Evolutionary conservation across 768 basidiomycete species (phyloP).

Genomic region (Xerocomellus chrysenteron): DNA sequence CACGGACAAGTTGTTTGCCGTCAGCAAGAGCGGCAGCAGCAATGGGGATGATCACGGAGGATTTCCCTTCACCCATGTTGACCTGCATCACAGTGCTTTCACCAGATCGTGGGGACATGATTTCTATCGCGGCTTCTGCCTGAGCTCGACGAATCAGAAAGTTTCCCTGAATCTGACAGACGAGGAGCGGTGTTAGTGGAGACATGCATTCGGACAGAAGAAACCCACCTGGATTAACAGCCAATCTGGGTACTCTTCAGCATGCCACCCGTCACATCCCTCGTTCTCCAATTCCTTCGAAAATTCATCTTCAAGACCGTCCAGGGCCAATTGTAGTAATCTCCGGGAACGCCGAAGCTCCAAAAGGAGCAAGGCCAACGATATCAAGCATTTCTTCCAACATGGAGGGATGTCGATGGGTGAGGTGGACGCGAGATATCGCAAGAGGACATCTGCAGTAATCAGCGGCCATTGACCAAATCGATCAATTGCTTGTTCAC

Average conservation of each 20-base stretch:
- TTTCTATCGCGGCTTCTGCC: slow-evolving; percentile 37
- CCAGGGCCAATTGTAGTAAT: background rate
- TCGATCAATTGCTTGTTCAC: slow-evolving; percentile 8
- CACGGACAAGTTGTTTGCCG: slow-evolving; percentile 40
- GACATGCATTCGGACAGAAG: background rate
- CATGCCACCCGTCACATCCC: background rate
- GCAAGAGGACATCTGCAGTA: background rate
- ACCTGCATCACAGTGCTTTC: slow-evolving; percentile 44
- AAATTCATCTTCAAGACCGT: background rate
- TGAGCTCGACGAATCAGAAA: background rate
- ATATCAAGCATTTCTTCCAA: background rate
- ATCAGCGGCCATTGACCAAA: background rate
- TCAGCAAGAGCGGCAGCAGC: slow-evolving; percentile 40
- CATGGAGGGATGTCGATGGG: background rate
- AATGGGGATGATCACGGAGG: slow-evolving; percentile 45
- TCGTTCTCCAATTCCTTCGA: background rate
- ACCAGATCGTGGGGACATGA: slow-evolving; percentile 39
- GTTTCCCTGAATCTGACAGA: background rate
- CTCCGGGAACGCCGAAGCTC: background rate
- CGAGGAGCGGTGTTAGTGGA: slow-evolving; percentile 33
- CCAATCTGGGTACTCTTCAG: background rate
- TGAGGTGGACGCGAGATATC: background rate
- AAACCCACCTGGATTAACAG: background rate
- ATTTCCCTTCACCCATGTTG: slow-evolving; percentile 58
- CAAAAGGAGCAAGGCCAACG: background rate